Conservation (phyloP, 2,329 filamentous ascomycete genomes). For the Xylariaceae sp. region DNA sequence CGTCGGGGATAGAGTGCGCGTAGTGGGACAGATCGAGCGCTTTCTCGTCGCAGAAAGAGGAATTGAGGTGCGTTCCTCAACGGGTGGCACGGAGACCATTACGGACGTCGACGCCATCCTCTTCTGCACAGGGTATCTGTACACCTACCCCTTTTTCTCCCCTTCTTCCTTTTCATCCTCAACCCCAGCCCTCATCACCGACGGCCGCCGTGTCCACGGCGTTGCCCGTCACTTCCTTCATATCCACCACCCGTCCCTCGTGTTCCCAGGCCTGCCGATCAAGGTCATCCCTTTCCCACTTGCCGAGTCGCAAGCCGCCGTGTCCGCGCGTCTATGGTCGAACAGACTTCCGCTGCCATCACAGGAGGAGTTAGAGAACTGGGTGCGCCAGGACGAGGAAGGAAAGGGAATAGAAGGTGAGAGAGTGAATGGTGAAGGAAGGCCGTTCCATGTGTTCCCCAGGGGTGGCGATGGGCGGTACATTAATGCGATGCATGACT, state of each 20-base stretch:
- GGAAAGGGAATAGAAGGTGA: conserved; percentile 45
- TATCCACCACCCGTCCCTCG: conserved; percentile 68
- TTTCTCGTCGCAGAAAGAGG: conserved; percentile 51
- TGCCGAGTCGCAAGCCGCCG: conserved; percentile 71
- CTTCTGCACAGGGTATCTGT: conserved; percentile 89
- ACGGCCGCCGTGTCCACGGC: conserved; percentile 64
- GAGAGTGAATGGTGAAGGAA: conserved; percentile 41
- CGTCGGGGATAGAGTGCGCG: conserved; percentile 38
- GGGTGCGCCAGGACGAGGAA: conserved; percentile 57
- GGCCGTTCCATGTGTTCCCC: conserved; percentile 45
- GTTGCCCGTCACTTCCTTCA: conserved; percentile 78
- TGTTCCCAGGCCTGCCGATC: conserved; percentile 69
- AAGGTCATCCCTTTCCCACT: conserved; percentile 85
- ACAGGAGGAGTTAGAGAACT: conserved; percentile 57
- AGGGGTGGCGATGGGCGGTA: conserved; percentile 60
- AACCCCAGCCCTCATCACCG: conserved; percentile 52
- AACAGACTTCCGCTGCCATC: conserved; percentile 62
- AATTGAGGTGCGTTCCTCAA: conserved; percentile 50
- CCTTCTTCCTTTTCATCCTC: conserved; percentile 29
- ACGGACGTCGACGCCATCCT: conserved; percentile 67
- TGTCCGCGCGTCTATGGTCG: conserved; percentile 72
- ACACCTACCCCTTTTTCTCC: conserved; percentile 68
- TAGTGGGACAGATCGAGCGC: conserved; percentile 54
- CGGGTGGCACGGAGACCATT: conserved; percentile 56
- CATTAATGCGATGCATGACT: conserved; percentile 63